Evolutionary conservation across 495 filamentous ascomycete genomes (phyloP).

Genomic region (Physcia stellaris): DNA sequence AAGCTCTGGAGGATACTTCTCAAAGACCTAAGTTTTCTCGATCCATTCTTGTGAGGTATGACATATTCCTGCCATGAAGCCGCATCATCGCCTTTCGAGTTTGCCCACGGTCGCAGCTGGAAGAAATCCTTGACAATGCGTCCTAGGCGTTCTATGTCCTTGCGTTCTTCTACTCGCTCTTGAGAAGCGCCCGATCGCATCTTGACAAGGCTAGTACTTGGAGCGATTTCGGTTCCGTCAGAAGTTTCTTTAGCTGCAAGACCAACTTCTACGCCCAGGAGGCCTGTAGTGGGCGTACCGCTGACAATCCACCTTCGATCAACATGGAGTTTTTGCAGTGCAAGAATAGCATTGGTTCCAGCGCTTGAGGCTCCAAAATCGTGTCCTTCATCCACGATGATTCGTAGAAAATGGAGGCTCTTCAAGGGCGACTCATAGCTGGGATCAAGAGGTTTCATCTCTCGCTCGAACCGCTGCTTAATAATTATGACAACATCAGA

Average conservation of each 20-base stretch:
- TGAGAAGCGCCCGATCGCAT: slow-evolving; percentile 16
- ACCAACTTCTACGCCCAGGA: slow-evolving; percentile 62
- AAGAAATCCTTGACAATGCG: slow-evolving; percentile 58
- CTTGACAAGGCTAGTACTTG: slow-evolving; percentile 17
- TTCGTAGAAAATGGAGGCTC: slow-evolving; percentile 64
- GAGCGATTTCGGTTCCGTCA: slow-evolving; percentile 13
- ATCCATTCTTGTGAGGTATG: slow-evolving; percentile 45
- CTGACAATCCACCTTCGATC: slow-evolving; percentile 81
- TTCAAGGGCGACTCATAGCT: slow-evolving; percentile 49
- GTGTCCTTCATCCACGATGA: slow-evolving; percentile 90
- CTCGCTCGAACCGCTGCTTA: slow-evolving; percentile 54
- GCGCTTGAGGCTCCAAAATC: slow-evolving; percentile 48
- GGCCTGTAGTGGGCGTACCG: slow-evolving; percentile 72
- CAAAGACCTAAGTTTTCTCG: slow-evolving; percentile 47
- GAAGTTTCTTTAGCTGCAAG: slow-evolving; percentile 33
- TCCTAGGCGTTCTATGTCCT: slow-evolving; percentile 64
- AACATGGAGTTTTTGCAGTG: slow-evolving; percentile 53
- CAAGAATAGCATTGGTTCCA: slow-evolving; percentile 49
- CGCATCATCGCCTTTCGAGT: slow-evolving; percentile 31
- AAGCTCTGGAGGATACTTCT: slow-evolving; percentile 56
- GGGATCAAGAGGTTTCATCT: slow-evolving; percentile 15
- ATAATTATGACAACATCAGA: slow-evolving; percentile 77
- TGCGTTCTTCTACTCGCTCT: slow-evolving; percentile 40
- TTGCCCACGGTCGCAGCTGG: slow-evolving; percentile 63
- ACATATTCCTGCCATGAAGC: slow-evolving; percentile 65